Conservation (phyloP, 2,329 filamentous ascomycete genomes). For the Penicillium occitanis region DNA sequence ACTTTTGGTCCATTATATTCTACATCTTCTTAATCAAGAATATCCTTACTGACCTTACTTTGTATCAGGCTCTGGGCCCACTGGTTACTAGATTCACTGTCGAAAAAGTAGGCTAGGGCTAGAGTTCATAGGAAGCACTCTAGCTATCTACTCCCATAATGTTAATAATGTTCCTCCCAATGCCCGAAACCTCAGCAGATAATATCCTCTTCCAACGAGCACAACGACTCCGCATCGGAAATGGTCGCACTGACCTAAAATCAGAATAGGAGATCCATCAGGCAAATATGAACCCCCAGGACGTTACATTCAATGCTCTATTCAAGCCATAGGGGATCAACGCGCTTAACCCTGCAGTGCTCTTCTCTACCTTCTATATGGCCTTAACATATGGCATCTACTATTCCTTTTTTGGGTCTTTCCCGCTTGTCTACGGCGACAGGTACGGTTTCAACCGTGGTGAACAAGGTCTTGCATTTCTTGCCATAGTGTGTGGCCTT, state of each 20-base stretch:
- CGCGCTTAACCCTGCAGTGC: conserved; percentile 61
- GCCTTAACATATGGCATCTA: conserved; percentile 57
- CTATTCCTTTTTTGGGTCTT: conserved; percentile 64
- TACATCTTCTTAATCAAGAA: neutral
- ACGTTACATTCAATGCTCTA: conserved; percentile 26
- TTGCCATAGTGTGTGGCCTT: conserved; percentile 58
- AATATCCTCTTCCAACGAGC: conserved; percentile 65
- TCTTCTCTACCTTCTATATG: conserved; percentile 64
- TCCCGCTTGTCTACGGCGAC: conserved; percentile 62
- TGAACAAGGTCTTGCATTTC: conserved; percentile 60
- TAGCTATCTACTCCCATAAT: conserved; percentile 62
- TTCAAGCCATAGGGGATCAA: conserved; percentile 59
- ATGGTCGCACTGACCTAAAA: conserved; percentile 56
- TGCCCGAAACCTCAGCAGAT: conserved; percentile 63
- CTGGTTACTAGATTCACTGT: conserved; percentile 63
- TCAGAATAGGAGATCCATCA: conserved; percentile 65
- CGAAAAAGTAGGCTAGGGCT: conserved; percentile 54
- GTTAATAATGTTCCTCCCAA: conserved; percentile 59
- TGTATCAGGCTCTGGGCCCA: conserved; percentile 59
- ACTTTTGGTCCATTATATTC: neutral
- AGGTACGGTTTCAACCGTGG: conserved; percentile 62
- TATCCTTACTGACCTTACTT: conserved; percentile 46
- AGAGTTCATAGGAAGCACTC: conserved; percentile 58
- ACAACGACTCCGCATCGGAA: conserved; percentile 60
- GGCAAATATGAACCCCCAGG: conserved; percentile 19